Percentiles rank a stretch among this genome's conserved stretches.
Conservation (phyloP, 23 red algal species). For the Gracilaria domingensis region DNA sequence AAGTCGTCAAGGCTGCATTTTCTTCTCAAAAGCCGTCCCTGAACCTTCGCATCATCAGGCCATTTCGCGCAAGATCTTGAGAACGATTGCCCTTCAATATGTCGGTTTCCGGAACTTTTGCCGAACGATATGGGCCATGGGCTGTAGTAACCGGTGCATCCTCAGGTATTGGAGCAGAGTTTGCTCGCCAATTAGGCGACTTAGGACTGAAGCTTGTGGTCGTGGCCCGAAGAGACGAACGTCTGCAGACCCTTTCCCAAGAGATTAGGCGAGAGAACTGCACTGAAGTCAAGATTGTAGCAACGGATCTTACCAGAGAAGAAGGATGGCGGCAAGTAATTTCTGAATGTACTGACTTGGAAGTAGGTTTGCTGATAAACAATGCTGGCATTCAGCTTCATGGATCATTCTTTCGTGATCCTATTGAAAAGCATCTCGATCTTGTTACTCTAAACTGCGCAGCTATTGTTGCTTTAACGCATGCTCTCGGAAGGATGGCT, state of each 20-base stretch:
- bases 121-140: constrained; percentile 68
- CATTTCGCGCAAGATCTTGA: no score
- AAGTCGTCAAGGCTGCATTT: no score
- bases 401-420: constrained; percentile 37
- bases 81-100: not conserved
- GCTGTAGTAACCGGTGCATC: constrained; percentile 95
- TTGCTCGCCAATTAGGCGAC: constrained; percentile 60
- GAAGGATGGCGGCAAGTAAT: constrained; percentile 35
- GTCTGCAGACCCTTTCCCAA: constrained; percentile 56
- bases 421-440: not conserved
- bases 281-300: constrained; percentile 37
- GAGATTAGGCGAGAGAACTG: constrained; percentile 17
- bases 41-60: no score
- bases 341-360: not conserved
- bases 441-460: not conserved
- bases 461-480: not conserved
- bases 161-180: constrained; percentile 91
- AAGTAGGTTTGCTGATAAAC: constrained; percentile 73
- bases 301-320: constrained; percentile 80
- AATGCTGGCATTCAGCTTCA: constrained; percentile 80
- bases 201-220: constrained; percentile 78
- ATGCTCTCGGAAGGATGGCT: constrained; percentile 3
- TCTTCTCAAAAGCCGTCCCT: no score
- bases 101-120: not conserved
- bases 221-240: constrained; percentile 68